Percentiles rank a stretch among this genome's conserved stretches.
These are phyloP conservation scores for Halteria grandinella DNA, from an alignment of 73 alveolate species.

Conservation along the genomic window DNA sequence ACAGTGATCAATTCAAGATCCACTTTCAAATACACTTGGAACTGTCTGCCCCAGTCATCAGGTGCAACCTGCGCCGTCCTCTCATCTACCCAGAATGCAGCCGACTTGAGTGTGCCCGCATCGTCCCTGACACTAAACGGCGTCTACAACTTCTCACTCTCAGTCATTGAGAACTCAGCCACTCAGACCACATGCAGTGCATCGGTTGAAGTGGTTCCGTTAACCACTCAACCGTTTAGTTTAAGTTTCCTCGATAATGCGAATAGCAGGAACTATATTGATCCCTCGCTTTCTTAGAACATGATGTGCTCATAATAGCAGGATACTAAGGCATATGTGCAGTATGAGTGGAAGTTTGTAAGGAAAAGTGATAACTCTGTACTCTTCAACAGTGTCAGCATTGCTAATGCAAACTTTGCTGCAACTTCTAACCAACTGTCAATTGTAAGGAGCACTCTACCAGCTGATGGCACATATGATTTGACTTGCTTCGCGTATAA, in stretches of 20 bases:
- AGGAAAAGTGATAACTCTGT: neutral
- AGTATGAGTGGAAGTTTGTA: neutral
- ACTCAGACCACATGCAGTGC: slow-evolving; percentile 29
- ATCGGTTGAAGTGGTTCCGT: neutral
- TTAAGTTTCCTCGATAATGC: neutral
- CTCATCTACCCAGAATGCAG: slow-evolving; percentile 3
- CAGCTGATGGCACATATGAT: neutral
- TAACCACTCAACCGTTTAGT: neutral
- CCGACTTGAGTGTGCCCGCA: slow-evolving; percentile 22
- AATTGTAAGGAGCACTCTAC: neutral
- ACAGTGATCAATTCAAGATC: slow-evolving; percentile 1
- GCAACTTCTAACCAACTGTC: too few relatives aligned
- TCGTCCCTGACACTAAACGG: slow-evolving; percentile 11
- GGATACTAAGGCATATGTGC: neutral
- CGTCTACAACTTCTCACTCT: neutral
- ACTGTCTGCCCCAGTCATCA: neutral
- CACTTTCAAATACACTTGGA: slow-evolving; percentile 13
- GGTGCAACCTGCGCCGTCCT: slow-evolving; percentile 9
- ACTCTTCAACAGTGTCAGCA: too few relatives aligned
- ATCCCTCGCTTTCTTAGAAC: slow-evolving; percentile 3
- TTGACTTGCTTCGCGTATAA: slow-evolving; percentile 11
- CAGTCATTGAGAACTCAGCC: slow-evolving; percentile 22
- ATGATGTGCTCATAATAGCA: neutral
- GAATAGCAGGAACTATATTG: neutral
- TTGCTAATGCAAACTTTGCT: too few relatives aligned